A percentile compares a stretch with the other conserved stretches of the same genome.
phyloP scores from a whole-genome alignment of 768 basidiomycete genomes.

The Suillus luteus region DNA sequence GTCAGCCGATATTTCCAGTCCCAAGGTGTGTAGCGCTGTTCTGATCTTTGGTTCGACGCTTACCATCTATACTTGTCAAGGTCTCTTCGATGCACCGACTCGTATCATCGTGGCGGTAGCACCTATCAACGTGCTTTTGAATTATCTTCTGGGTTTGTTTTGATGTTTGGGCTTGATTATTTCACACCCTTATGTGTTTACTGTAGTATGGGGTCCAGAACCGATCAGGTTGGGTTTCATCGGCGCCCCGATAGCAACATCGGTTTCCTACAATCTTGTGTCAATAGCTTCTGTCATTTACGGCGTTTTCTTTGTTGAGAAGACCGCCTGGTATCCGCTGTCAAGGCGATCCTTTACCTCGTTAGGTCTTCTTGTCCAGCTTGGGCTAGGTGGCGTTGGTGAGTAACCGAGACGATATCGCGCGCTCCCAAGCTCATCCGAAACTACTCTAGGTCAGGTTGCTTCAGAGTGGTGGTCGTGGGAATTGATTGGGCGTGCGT shows the following conservation, averaged over 20 bases:
- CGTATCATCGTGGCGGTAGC: constrained; percentile 78
- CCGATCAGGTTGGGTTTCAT: constrained; percentile 82
- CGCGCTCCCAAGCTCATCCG: not conserved
- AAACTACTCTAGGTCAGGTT: constrained; percentile 54
- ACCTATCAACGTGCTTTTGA: constrained; percentile 80
- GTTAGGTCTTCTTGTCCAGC: constrained; percentile 65
- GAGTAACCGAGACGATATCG: constrained; percentile 18
- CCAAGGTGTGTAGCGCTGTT: constrained; percentile 50
- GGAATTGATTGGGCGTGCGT: constrained; percentile 70
- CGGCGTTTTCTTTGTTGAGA: constrained; percentile 61
- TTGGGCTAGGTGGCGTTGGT: constrained; percentile 84
- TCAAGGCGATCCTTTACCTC: constrained; percentile 60
- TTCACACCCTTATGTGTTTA: not conserved
- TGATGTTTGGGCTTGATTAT: not conserved
- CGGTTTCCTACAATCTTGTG: constrained; percentile 85
- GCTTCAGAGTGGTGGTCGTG: constrained; percentile 97
- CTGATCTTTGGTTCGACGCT: not conserved
- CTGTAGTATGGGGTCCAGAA: constrained; percentile 78
- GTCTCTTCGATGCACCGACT: constrained; percentile 80
- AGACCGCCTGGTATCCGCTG: constrained; percentile 85
- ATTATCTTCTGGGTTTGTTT: constrained; percentile 70
- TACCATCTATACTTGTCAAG: constrained; percentile 32
- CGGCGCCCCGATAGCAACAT: constrained; percentile 89
- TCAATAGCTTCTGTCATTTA: constrained; percentile 61
- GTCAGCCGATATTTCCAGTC: constrained; percentile 58